Percentiles rank a stretch among this genome's conserved stretches.
phyloP scores from a whole-genome alignment of 1,284 basidiomycete species.

The Fistulina hepatica region DNA sequence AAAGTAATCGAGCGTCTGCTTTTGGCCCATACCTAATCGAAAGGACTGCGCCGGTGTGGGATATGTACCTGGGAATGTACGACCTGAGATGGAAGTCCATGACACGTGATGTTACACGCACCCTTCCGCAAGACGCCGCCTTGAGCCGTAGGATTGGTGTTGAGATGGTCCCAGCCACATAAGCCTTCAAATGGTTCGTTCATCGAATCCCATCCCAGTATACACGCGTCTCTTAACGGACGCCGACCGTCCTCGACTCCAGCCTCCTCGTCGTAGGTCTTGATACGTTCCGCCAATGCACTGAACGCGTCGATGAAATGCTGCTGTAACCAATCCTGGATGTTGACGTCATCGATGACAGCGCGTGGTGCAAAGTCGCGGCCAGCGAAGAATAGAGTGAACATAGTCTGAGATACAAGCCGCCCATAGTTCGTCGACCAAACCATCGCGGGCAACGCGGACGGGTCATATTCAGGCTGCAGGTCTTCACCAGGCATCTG shows the following conservation, averaged over 20 bases:
- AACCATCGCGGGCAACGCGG: slow-evolving; percentile 80
- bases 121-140: slow-evolving; percentile 75
- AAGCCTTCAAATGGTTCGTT: slow-evolving; percentile 93
- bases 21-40: slow-evolving; percentile 78
- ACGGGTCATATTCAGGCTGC: too few species aligned
- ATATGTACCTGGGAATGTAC: too few species aligned
- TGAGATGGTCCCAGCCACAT: slow-evolving; percentile 70
- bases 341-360: slow-evolving; percentile 84
- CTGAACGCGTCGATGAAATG: slow-evolving; percentile 79
- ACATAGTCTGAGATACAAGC: slow-evolving; percentile 80
- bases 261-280: slow-evolving; percentile 54
- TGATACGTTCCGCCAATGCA: slow-evolving; percentile 66
- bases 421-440: slow-evolving; percentile 96
- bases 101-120: too few species aligned
- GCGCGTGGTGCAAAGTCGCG: slow-evolving; percentile 84
- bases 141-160: slow-evolving; percentile 51
- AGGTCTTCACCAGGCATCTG: too few species aligned
- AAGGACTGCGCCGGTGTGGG: slow-evolving; percentile 83
- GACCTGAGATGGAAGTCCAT: too few species aligned
- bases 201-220: slow-evolving; percentile 94
- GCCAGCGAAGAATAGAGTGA: slow-evolving; percentile 93
- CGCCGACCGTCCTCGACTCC: too few species aligned
- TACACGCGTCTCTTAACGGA: slow-evolving; percentile 45
- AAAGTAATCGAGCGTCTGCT: slow-evolving; percentile 81
- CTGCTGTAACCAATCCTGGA: slow-evolving; percentile 87